phyloP scores from a whole-genome alignment of 208 protist genomes.

The Acanthamoeba castellanii region DNA sequence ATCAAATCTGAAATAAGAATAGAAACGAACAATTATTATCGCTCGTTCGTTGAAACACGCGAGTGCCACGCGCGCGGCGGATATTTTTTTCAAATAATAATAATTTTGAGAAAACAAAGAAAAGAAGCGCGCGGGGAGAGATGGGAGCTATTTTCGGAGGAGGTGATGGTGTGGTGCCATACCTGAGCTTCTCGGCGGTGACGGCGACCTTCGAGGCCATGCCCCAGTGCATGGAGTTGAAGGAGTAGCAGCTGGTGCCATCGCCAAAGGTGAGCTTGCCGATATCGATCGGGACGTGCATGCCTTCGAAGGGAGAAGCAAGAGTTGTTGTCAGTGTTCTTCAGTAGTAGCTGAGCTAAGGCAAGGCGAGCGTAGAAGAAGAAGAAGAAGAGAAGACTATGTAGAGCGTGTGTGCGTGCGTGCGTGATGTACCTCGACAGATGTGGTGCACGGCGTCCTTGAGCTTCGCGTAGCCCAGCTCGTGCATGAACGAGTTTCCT shows the following conservation, averaged over 20 bases:
- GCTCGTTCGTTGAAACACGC: no score
- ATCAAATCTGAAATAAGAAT: neutral
- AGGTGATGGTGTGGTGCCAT: no score
- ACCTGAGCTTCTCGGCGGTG: slow-evolving; percentile 48
- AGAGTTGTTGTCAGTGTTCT: neutral
- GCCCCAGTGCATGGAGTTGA: slow-evolving; percentile 71
- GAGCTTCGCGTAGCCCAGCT: slow-evolving; percentile 2
- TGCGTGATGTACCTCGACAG: neutral
- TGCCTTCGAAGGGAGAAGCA: neutral
- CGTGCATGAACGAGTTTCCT: slow-evolving; percentile 66
- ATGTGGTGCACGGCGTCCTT: slow-evolving; percentile 44
- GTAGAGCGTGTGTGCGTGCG: no score
- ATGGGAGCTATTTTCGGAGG: no score
- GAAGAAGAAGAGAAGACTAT: neutral
- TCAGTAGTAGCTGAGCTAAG: neutral
- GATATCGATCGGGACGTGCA: slow-evolving; percentile 33
- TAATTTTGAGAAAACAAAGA: neutral
- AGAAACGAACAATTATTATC: neutral
- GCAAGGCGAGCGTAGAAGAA: neutral
- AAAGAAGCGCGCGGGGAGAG: neutral
- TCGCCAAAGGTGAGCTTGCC: slow-evolving; percentile 68
- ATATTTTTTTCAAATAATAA: neutral
- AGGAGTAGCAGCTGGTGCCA: slow-evolving; percentile 39
- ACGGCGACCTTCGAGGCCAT: slow-evolving; percentile 40
- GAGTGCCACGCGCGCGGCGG: no score